phyloP scores from a whole-genome alignment of 192 early-diverging fungal genomes.

The Entomortierella lignicola region DNA sequence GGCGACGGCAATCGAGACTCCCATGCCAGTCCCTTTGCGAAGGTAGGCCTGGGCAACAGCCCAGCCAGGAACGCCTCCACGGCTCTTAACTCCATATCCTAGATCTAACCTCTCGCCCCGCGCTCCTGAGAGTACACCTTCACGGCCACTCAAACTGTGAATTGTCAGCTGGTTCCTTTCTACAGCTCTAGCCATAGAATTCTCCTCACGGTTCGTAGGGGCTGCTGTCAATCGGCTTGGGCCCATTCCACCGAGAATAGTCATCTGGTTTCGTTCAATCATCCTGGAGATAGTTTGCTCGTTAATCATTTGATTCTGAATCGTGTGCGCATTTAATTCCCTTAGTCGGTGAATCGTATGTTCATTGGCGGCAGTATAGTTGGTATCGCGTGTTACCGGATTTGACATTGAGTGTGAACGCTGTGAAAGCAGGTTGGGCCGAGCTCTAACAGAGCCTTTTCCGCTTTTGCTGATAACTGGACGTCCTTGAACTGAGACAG shows the following conservation, averaged over 20 bases:
- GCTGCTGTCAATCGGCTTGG: constrained; percentile 39
- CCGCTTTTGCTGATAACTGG: constrained; percentile 9
- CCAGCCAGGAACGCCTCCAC: constrained; percentile 41
- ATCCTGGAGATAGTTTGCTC: constrained; percentile 79
- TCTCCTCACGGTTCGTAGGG: constrained; percentile 56
- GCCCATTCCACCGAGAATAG: constrained; percentile 64
- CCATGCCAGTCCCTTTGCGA: constrained; percentile 60
- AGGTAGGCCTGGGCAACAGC: constrained; percentile 52
- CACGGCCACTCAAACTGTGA: constrained; percentile 68
- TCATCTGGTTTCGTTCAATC: constrained; percentile 75
- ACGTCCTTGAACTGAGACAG: constrained; percentile 19
- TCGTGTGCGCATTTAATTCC: constrained; percentile 63
- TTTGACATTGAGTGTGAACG: constrained; percentile 42
- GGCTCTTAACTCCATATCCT: constrained; percentile 49
- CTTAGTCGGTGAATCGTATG: constrained; percentile 65
- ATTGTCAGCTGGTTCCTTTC: constrained; percentile 81
- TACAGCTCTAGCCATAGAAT: constrained; percentile 72
- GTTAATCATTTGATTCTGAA: constrained; percentile 69
- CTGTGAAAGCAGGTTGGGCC: constrained; percentile 40
- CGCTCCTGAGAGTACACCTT: constrained; percentile 41
- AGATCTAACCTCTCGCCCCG: constrained; percentile 54
- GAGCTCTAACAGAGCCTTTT: constrained; percentile 5
- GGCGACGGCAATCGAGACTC: constrained; percentile 58
- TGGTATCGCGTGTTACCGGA: constrained; percentile 21
- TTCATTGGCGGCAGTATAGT: constrained; percentile 47